phyloP scores from a whole-genome alignment of 108 stramenopile species.

The Seminavis robusta region DNA sequence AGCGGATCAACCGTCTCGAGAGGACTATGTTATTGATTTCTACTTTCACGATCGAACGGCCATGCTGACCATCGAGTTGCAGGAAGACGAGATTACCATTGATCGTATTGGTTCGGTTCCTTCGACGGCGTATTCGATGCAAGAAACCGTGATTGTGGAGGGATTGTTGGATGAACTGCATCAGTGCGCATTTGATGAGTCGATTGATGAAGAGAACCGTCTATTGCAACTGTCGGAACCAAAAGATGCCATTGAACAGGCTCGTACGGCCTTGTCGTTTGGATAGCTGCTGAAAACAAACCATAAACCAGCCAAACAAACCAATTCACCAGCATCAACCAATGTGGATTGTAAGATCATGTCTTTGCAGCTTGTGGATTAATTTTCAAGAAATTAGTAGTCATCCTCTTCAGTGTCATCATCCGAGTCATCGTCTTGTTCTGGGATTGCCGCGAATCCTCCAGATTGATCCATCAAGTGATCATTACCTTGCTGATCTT shows the following conservation, averaged over 20 bases:
- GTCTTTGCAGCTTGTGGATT: too few species aligned
- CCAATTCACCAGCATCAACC: too few species aligned
- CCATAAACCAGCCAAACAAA: too few species aligned
- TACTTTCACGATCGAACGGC: slow-evolving; percentile 62
- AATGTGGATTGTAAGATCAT: too few species aligned
- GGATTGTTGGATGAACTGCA: slow-evolving; percentile 42
- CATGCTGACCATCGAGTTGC: slow-evolving; percentile 55
- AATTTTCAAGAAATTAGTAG: too few species aligned
- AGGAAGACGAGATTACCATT: slow-evolving; percentile 43
- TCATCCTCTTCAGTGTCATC: too few species aligned
- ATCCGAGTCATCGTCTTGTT: too few species aligned
- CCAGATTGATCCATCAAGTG: too few species aligned
- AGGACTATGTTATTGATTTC: slow-evolving; percentile 59
- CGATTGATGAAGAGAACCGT: slow-evolving; percentile 32
- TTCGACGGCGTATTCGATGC: slow-evolving; percentile 68
- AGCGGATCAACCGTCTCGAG: slow-evolving; percentile 42
- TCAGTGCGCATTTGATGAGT: slow-evolving; percentile 14
- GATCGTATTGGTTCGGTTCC: slow-evolving; percentile 62
- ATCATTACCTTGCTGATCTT: too few species aligned
- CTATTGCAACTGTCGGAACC: slow-evolving; percentile 50
- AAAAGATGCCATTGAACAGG: slow-evolving; percentile 55
- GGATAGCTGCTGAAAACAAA: too few species aligned
- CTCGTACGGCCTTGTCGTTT: slow-evolving; percentile 65
- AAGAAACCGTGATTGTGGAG: slow-evolving; percentile 69
- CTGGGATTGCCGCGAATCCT: too few species aligned